Base-by-base conservation (phyloP, 176 grass and related monocot species). In the Rhynchospora tenuis region DNA sequence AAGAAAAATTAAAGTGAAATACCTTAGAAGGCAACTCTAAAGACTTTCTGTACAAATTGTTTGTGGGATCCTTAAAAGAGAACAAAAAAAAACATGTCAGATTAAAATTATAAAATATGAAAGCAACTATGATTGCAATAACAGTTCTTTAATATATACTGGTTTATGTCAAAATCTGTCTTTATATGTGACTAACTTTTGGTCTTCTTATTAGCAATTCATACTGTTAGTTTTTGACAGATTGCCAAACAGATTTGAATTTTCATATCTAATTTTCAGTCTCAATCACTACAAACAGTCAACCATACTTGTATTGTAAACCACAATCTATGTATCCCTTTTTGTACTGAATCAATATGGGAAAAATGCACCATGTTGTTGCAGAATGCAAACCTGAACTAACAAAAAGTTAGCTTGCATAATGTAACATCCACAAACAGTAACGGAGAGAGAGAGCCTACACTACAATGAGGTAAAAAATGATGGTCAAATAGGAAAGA, bases 1-100 rank as follows among this genome's bases (percentile, higher is more conserved):
- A 28, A 82, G 33, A 17, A 64, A 44, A 15, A 85, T 66, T 4
- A 28, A 64, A 63, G 47, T 17, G 23, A 66, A 54, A 75, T 90
- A 84, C 88, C 80, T 90, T 86, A 6, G 72, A 27, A 80, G 81
- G 76, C 59, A 86, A 76, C 75, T 80, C 81, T 23, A 86, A 20
- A 27, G 85, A 74, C 83, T 81, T 90, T 23, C 47, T 86, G 24
- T 90, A 87, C 38, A 90, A 73, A 17, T 86, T 81, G 73, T 90
- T 90, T 86, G 56, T 59, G 86, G 84, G 85, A 78, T 90, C 88
- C 84, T 90, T 77, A 48, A 27, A 83, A 54, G 82, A 90, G 29
- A 83, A 85, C n/a, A 64, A 23, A 16, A 79, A 69, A n/a, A 16
- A 71, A 29, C 59, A 78, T 50, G 20, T 70, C 61, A 83, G 33